Evolutionary conservation across 371 early-diverging fungal species (phyloP).

Genomic region (Apophysomyces trapeziformis): DNA sequence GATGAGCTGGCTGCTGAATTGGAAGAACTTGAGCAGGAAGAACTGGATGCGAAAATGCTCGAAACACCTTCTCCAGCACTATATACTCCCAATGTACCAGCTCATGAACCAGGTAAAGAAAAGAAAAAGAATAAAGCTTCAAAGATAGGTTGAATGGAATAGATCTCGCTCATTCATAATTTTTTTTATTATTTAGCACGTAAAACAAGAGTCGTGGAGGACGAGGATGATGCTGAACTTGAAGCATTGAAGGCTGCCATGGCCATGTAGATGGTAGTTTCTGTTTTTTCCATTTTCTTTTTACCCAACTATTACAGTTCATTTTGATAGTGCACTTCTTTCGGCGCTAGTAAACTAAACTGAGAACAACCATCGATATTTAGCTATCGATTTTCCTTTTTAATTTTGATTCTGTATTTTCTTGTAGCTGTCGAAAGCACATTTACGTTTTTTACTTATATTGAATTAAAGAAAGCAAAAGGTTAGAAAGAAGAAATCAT

Average conservation of each 20-base stretch:
- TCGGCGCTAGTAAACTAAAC: too few relatives aligned
- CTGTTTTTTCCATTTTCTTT: too few relatives aligned
- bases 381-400: too few relatives aligned
- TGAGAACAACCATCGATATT: too few relatives aligned
- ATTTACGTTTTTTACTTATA: too few relatives aligned
- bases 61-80: slow-evolving; percentile 74
- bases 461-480: too few relatives aligned
- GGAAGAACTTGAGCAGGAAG: slow-evolving; percentile 94
- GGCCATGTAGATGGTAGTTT: slow-evolving; percentile 41
- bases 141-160: slow-evolving; percentile 2
- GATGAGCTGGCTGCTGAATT: slow-evolving; percentile 93
- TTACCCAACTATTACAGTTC: too few relatives aligned
- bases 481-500: too few relatives aligned
- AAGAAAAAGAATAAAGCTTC: slow-evolving; percentile 8
- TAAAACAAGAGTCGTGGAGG: slow-evolving; percentile 53
- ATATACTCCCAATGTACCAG: slow-evolving; percentile 63
- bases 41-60: slow-evolving; percentile 86
- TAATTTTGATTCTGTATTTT: too few relatives aligned
- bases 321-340: too few relatives aligned
- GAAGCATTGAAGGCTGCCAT: slow-evolving; percentile 79
- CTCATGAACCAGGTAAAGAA: slow-evolving; percentile 66
- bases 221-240: slow-evolving; percentile 90
- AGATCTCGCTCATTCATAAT: background rate
- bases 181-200: slow-evolving; percentile 4
- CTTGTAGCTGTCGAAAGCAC: too few relatives aligned